Evolutionary conservation across 371 early-diverging fungal species (phyloP).

Genomic region (Homolaphlyctis polyrhiza): DNA sequence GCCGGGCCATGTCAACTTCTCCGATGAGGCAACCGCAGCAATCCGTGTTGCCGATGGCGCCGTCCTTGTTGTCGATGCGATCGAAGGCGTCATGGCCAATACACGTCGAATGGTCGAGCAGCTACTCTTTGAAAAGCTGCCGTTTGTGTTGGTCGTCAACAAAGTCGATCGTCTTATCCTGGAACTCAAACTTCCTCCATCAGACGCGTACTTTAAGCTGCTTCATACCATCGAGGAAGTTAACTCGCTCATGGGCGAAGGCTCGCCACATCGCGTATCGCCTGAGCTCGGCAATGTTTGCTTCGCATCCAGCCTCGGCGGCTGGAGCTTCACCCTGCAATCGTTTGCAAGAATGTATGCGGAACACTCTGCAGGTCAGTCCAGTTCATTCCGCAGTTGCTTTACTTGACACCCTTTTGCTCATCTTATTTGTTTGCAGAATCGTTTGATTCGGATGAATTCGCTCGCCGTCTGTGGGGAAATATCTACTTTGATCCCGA

Average conservation of each 20-base stretch:
- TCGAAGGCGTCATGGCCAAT: conserved; percentile 95
- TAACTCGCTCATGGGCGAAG: conserved; percentile 70
- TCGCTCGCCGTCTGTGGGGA: conserved; percentile 94
- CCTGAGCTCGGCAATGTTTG: conserved; percentile 96
- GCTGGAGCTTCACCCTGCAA: conserved; percentile 92
- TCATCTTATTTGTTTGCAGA: no score
- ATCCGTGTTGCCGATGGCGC: conserved; percentile 87
- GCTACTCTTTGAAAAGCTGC: conserved; percentile 71
- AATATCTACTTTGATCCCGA: conserved; percentile 86
- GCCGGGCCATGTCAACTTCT: conserved; percentile 92
- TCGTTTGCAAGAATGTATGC: conserved; percentile 92
- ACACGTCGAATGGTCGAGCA: conserved; percentile 87
- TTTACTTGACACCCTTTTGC: not conserved
- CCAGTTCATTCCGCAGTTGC: not conserved
- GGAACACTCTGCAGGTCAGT: conserved; percentile 45
- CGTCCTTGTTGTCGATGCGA: conserved; percentile 91
- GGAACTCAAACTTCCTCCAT: conserved; percentile 92
- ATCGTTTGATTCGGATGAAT: conserved; percentile 65
- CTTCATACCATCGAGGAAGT: conserved; percentile 94
- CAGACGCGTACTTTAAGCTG: conserved; percentile 94
- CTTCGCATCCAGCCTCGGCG: conserved; percentile 87
- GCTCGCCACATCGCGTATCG: conserved; percentile 60
- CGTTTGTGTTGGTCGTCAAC: conserved; percentile 86
- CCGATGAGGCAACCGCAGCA: conserved; percentile 88
- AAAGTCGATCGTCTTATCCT: conserved; percentile 95